These are phyloP conservation scores for Pisolithus tinctorius DNA, from an alignment of 768 basidiomycete genomes.

Conservation along the genomic window DNA sequence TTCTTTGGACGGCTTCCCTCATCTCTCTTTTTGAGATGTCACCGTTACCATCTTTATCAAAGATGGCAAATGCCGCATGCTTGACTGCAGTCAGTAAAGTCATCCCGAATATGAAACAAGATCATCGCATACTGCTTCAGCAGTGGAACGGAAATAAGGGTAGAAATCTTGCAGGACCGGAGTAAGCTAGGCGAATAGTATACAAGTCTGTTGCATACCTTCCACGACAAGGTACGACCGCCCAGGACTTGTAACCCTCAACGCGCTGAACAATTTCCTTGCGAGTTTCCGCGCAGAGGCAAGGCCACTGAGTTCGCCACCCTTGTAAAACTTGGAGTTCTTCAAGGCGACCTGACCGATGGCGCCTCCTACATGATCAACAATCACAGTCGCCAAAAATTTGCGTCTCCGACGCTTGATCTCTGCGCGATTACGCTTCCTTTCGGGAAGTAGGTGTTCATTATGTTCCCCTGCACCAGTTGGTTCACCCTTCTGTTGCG, in stretches of 20 bases:
- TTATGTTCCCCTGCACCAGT: constrained; percentile 8
- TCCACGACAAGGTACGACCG: constrained; percentile 60
- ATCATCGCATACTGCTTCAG: constrained; percentile 51
- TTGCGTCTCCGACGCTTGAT: constrained; percentile 39
- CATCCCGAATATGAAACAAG: neutral
- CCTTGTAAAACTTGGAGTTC: constrained; percentile 52
- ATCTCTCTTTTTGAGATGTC: constrained; percentile 74
- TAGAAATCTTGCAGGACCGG: constrained; percentile 51
- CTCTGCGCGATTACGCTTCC: constrained; percentile 21
- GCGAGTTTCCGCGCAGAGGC: constrained; percentile 63
- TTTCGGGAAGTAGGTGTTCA: constrained; percentile 6
- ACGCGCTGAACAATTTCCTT: constrained; percentile 55
- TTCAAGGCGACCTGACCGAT: constrained; percentile 69
- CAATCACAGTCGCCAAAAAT: constrained; percentile 58
- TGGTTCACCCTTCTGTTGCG: constrained; percentile 10
- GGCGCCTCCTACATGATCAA: constrained; percentile 59
- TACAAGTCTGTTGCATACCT: constrained; percentile 32
- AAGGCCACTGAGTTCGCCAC: constrained; percentile 47
- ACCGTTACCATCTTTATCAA: constrained; percentile 80
- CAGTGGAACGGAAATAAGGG: constrained; percentile 64
- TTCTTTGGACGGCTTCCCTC: constrained; percentile 75
- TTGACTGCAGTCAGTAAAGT: constrained; percentile 20
- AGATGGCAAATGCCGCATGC: constrained; percentile 63
- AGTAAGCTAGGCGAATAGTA: neutral
- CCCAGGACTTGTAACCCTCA: constrained; percentile 55